A percentile compares a stretch with the other conserved stretches of the same genome.
phyloP scores from a whole-genome alignment of 768 basidiomycete species.

The Suillus discolor region DNA sequence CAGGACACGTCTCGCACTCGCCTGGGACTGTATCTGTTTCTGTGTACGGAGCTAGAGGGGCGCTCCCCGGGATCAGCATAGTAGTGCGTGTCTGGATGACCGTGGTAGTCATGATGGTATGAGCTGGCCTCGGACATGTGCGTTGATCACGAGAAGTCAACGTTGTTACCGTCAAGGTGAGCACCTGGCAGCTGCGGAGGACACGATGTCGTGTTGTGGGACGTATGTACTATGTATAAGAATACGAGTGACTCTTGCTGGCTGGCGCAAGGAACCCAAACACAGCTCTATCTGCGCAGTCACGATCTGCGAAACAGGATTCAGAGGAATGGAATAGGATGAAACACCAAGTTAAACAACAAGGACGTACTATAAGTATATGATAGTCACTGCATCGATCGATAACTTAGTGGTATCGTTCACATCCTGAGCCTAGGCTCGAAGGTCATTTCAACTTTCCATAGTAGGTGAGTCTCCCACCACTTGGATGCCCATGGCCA shows the following conservation, averaged over 20 bases:
- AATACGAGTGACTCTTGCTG: background rate
- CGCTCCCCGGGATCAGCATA: conserved; percentile 1
- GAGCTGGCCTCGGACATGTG: conserved; percentile 7
- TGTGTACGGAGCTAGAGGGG: background rate
- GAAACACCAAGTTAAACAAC: background rate
- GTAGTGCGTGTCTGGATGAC: background rate
- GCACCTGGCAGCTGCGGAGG: background rate
- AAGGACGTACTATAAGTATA: background rate
- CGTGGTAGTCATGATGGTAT: conserved; percentile 1
- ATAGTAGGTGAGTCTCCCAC: no score
- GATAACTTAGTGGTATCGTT: background rate
- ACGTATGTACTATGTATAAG: background rate
- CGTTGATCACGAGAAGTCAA: conserved; percentile 1
- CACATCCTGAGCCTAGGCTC: background rate
- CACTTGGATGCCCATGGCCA: no score
- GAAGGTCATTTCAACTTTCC: no score
- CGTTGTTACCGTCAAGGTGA: background rate
- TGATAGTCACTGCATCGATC: background rate
- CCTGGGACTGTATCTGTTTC: conserved; percentile 4
- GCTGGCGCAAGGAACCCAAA: conserved; percentile 3
- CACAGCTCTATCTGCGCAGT: background rate
- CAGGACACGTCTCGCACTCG: background rate
- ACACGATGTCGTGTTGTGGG: background rate
- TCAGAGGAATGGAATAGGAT: background rate
- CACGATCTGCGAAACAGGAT: background rate